Conservation (phyloP, 2,329 filamentous ascomycete species). For the Scorias spongiosa region DNA sequence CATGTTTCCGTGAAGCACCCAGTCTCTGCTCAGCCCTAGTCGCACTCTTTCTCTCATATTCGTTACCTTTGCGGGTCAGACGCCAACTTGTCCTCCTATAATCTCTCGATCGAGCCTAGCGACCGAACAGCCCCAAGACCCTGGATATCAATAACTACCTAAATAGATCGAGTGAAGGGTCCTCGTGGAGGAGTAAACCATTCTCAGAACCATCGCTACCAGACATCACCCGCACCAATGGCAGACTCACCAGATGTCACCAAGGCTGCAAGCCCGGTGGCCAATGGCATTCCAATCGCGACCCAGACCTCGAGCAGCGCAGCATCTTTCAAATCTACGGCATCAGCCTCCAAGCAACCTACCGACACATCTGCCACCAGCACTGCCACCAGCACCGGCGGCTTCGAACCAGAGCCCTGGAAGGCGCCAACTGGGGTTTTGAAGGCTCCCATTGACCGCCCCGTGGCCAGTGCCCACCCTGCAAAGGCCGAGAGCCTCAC, state of each 20-base stretch:
- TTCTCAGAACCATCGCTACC: too few relatives aligned
- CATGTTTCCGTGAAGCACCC: too few relatives aligned
- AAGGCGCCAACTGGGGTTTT: slow-evolving; percentile 15
- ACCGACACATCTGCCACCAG: slow-evolving; percentile 10
- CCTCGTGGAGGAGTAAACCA: too few relatives aligned
- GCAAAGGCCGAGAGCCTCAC: slow-evolving; percentile 46
- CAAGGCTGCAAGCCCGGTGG: background rate
- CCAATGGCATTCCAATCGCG: slow-evolving; percentile 9
- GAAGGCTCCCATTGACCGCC: slow-evolving; percentile 18
- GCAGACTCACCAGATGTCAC: background rate
- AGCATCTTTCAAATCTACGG: slow-evolving; percentile 4
- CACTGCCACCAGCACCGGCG: slow-evolving; percentile 7
- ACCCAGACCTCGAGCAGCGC: slow-evolving; percentile 4
- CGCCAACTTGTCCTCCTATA: too few relatives aligned
- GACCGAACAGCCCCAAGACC: too few relatives aligned
- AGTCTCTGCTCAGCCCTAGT: too few relatives aligned
- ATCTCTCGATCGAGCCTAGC: too few relatives aligned
- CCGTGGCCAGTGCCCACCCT: slow-evolving; percentile 39
- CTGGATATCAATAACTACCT: too few relatives aligned
- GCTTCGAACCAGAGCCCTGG: slow-evolving; percentile 9
- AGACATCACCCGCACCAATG: background rate
- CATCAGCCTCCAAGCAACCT: slow-evolving; percentile 9
- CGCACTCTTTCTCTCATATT: too few relatives aligned
- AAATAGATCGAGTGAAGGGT: too few relatives aligned
- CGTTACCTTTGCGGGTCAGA: too few relatives aligned